Evolutionary conservation across 306 rosid species (phyloP).

Genomic region (Trichosanthes cucumerina): DNA sequence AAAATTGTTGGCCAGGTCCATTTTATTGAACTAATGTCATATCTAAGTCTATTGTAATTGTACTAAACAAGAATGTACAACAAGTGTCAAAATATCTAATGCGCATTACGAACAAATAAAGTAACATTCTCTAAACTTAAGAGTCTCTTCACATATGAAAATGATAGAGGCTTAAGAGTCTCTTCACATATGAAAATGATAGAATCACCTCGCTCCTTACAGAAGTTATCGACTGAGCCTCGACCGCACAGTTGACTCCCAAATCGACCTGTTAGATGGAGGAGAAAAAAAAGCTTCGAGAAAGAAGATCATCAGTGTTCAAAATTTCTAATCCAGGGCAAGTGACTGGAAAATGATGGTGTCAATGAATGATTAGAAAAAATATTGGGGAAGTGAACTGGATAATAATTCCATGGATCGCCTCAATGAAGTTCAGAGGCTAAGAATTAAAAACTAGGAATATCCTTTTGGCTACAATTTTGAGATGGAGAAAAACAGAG

Average conservation of each 20-base stretch:
- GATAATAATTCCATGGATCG: background rate
- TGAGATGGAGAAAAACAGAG: background rate
- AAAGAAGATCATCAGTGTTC: background rate
- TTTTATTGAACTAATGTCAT: background rate
- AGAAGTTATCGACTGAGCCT: background rate
- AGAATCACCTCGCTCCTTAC: background rate
- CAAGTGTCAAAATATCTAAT: background rate
- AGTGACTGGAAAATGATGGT: background rate
- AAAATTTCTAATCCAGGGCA: background rate
- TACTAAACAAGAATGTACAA: background rate
- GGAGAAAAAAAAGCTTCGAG: background rate
- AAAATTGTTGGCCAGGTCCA: background rate
- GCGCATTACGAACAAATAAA: background rate
- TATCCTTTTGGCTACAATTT: conserved; percentile 16
- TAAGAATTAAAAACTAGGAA: conserved; percentile 8
- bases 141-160: background rate
- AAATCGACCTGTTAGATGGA: background rate
- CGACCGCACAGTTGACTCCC: background rate
- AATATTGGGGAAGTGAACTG: background rate
- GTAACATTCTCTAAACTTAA: background rate
- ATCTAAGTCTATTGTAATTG: background rate
- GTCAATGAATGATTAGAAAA: background rate
- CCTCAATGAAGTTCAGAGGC: background rate
- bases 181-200: background rate
- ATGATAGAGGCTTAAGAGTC: background rate